Base-by-base conservation (phyloP, 2,329 filamentous ascomycete genomes). In the Cercospora sp. region DNA sequence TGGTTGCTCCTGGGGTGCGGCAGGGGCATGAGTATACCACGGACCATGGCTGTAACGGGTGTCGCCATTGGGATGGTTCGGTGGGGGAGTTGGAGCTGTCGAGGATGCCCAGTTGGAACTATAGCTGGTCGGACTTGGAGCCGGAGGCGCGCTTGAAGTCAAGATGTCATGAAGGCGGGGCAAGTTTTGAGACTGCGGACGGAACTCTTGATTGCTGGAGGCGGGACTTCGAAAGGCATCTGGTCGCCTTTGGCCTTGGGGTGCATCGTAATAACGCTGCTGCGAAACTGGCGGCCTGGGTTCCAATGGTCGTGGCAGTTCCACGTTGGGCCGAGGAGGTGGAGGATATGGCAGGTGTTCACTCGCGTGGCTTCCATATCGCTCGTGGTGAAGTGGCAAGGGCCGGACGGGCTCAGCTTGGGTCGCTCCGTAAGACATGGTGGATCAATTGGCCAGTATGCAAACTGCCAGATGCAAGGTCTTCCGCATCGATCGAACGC, bases 161-260 rank as follows among this genome's bases (percentile, higher is more conserved):
- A 77, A 57, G 20, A 77, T 76, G 58, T 77, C 76, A 23, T 73
- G 71, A 1, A 77, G 61, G 30, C 75, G 74, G 31, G 76, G 75
- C 16, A 77, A 61, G 28, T 64, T 76, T 51, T 73, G 75, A 8
- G 70, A 69, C 18, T 71, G 70, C 9, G 68, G 67, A 36, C 73
- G 69, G 60, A 74, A 70, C 9, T 74, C 73, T 9, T 70, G 26
- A 28, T 64, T 70, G 28, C 26, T 51, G 23, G 61, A 61, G 42
- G 60, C 36, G 23, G 72, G 64, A 20, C 63, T 67, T 20, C 66
- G 69, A 45, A 71, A 72, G 5, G 69, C 65, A 64, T 73, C 73
- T 31, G 67, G 69, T 39, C 70, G 66, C 42, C 70, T 51, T 28
- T 66, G 70, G 10, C 57, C 42, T 5, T 45, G 57, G 10, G 69